A percentile compares a stretch with the other conserved stretches of the same genome.
These are phyloP conservation scores for Pleurotus pulmonarius DNA, from an alignment of 768 basidiomycete species.

Conservation along the genomic window DNA sequence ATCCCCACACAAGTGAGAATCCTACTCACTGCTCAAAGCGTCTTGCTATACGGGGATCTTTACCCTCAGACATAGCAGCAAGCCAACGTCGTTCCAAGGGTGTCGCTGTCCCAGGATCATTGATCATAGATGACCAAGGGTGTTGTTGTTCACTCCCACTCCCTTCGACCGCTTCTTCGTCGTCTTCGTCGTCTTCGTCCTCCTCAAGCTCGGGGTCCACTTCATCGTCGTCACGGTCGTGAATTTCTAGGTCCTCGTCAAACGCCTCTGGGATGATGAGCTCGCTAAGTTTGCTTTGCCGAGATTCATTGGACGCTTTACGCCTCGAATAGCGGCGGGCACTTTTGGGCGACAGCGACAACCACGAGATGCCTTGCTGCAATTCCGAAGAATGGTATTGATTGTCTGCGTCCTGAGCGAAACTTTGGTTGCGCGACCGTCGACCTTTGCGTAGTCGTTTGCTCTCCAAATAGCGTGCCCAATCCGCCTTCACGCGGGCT, in stretches of 20 bases:
- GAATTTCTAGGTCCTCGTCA: slow-evolving; percentile 19
- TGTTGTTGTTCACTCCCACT: slow-evolving; percentile 43
- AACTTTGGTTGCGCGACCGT: slow-evolving; percentile 9
- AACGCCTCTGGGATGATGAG: slow-evolving; percentile 25
- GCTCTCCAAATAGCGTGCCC: slow-evolving; percentile 22
- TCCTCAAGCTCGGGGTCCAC: slow-evolving; percentile 26
- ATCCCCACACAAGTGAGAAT: neutral
- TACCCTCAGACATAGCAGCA: slow-evolving; percentile 85
- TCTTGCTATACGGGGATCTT: slow-evolving; percentile 61
- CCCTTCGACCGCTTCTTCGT: slow-evolving; percentile 37
- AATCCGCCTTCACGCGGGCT: slow-evolving; percentile 49
- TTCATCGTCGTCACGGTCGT: slow-evolving; percentile 10
- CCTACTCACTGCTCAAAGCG: slow-evolving; percentile 73
- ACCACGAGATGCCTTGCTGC: slow-evolving; percentile 34
- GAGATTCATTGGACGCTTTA: slow-evolving; percentile 44
- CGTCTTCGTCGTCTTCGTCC: slow-evolving; percentile 40
- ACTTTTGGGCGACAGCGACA: slow-evolving; percentile 53
- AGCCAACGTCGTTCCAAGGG: slow-evolving; percentile 80
- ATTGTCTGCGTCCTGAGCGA: slow-evolving; percentile 17
- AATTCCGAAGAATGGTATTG: slow-evolving; percentile 15
- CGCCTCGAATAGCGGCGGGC: slow-evolving; percentile 44
- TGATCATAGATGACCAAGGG: slow-evolving; percentile 62
- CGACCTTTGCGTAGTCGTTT: slow-evolving; percentile 9
- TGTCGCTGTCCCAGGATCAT: slow-evolving; percentile 79
- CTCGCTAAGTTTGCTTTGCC: slow-evolving; percentile 35